Evolutionary conservation across 2,329 filamentous ascomycete species (phyloP).

Genomic region (Polytolypa hystricis): DNA sequence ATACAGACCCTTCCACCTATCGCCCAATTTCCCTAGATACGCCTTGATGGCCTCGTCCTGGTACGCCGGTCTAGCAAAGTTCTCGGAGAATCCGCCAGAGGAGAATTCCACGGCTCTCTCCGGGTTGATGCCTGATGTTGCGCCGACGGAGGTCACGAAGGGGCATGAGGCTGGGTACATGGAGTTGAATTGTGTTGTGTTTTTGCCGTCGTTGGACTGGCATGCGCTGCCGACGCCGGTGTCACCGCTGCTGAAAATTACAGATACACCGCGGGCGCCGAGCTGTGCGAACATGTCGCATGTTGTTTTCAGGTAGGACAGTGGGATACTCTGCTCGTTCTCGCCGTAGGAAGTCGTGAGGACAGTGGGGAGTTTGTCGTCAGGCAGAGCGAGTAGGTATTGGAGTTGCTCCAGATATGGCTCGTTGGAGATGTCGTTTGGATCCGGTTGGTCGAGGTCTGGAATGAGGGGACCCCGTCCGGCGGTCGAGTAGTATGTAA

Average conservation of each 20-base stretch:
- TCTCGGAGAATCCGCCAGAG: constrained; percentile 38
- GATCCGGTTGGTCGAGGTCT: constrained; percentile 33
- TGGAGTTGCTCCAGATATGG: constrained; percentile 55
- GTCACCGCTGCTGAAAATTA: constrained; percentile 57
- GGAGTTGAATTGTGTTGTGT: constrained; percentile 41
- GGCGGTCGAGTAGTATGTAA: constrained; percentile 47
- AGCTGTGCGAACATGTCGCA: constrained; percentile 55
- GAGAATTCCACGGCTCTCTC: constrained; percentile 40
- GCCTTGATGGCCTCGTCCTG: constrained; percentile 34
- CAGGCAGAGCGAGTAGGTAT: constrained; percentile 45
- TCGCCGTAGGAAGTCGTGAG: constrained; percentile 62
- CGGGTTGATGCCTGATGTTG: constrained; percentile 42
- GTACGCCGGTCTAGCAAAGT: constrained; percentile 38
- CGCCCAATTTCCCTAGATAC: constrained; percentile 33
- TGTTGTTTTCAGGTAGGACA: constrained; percentile 47
- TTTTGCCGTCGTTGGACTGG: constrained; percentile 44
- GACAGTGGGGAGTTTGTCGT: constrained; percentile 49
- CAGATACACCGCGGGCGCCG: constrained; percentile 53
- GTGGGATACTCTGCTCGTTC: constrained; percentile 52
- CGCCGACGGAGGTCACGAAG: constrained; percentile 53
- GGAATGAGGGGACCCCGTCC: constrained; percentile 44
- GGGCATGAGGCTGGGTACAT: constrained; percentile 49
- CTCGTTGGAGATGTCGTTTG: constrained; percentile 45
- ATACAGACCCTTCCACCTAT: constrained; percentile 36
- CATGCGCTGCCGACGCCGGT: constrained; percentile 46